phyloP scores from a whole-genome alignment of 2,329 filamentous ascomycete genomes.

The Esteya vermicola region DNA sequence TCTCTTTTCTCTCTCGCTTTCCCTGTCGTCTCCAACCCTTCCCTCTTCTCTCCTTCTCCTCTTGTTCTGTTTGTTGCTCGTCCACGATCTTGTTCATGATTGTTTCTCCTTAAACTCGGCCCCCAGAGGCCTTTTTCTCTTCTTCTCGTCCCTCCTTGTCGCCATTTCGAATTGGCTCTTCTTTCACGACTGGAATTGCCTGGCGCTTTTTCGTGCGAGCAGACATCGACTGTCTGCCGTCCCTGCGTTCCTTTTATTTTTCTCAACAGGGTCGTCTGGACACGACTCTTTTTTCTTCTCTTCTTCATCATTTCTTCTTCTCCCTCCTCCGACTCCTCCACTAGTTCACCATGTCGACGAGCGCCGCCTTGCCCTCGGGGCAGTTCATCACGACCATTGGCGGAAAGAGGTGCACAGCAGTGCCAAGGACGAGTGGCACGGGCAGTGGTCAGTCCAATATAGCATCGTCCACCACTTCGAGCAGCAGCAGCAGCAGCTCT shows the following conservation, averaged over 20 bases:
- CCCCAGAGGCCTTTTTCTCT: constrained; percentile 20
- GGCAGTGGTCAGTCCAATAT: no score
- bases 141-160: constrained; percentile 15
- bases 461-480: neutral
- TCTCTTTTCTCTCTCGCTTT: neutral
- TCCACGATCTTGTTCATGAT: constrained; percentile 20
- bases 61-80: constrained; percentile 1
- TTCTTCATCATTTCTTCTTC: no score
- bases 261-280: constrained; percentile 8
- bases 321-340: neutral
- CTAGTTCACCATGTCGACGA: constrained; percentile 27
- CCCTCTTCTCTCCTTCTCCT: neutral
- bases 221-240: constrained; percentile 3
- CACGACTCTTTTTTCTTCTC: constrained; percentile 5
- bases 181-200: constrained; percentile 31
- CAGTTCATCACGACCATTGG: constrained; percentile 34
- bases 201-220: constrained; percentile 1
- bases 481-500: neutral
- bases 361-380: constrained; percentile 27
- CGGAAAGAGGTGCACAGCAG: constrained; percentile 38
- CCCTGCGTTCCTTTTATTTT: neutral
- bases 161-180: constrained; percentile 12
- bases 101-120: constrained; percentile 22
- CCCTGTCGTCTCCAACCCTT: neutral
- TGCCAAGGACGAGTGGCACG: constrained; percentile 25